A percentile compares a stretch with the other conserved stretches of the same genome.
phyloP scores from a whole-genome alignment of 2,329 filamentous ascomycete genomes.

The Venturia aucupariae region DNA sequence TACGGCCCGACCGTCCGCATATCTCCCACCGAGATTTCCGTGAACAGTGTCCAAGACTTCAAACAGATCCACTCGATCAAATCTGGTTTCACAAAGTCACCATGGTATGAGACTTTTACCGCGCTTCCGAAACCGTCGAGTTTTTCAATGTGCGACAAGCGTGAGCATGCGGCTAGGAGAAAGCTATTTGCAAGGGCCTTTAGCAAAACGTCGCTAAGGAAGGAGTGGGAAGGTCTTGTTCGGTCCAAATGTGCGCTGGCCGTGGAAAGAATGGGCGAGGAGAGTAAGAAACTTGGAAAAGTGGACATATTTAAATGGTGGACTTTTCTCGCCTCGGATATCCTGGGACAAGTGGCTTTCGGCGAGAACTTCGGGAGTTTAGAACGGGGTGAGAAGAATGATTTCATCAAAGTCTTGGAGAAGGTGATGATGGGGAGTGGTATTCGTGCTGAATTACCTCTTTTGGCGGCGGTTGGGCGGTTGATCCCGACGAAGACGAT shows the following conservation, averaged over 20 bases:
- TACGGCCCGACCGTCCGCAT: slow-evolving; percentile 6
- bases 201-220: slow-evolving; percentile 26
- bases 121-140: slow-evolving; percentile 21
- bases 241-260: slow-evolving; percentile 24
- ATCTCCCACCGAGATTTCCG: slow-evolving; percentile 7
- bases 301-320: slow-evolving; percentile 31
- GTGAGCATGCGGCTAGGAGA: slow-evolving; percentile 26
- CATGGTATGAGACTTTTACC: neutral
- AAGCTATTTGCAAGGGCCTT: slow-evolving; percentile 29
- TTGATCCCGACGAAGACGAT: slow-evolving; percentile 23
- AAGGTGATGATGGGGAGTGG: slow-evolving; percentile 28
- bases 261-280: slow-evolving; percentile 24
- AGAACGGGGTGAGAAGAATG: slow-evolving; percentile 21
- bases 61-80: neutral
- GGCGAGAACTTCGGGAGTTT: slow-evolving; percentile 32
- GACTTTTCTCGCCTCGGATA: slow-evolving; percentile 32
- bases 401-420: slow-evolving; percentile 28
- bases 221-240: slow-evolving; percentile 30
- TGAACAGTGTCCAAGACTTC: neutral
- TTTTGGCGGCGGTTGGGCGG: slow-evolving; percentile 23
- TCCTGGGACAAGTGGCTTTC: slow-evolving; percentile 30
- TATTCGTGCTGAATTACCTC: slow-evolving; percentile 28
- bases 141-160: slow-evolving; percentile 30
- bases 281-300: slow-evolving; percentile 17
- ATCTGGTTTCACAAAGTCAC: neutral